A percentile compares a stretch with the other conserved stretches of the same genome.
These are phyloP conservation scores for Trichoderma asperellum DNA, from an alignment of 2,329 filamentous ascomycete species.

Conservation along the genomic window DNA sequence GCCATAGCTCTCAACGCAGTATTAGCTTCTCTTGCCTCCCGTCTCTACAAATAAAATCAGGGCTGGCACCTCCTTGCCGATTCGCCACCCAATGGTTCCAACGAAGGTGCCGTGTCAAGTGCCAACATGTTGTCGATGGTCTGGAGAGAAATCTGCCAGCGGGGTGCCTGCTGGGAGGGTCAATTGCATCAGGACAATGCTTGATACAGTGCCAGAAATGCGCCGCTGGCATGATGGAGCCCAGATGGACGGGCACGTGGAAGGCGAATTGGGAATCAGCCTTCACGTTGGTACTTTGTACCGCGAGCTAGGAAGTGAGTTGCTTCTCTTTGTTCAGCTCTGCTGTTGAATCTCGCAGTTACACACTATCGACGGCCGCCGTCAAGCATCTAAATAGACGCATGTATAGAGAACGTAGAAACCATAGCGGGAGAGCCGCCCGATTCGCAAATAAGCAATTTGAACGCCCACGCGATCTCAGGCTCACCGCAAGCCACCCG, in stretches of 20 bases:
- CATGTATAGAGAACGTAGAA: background rate
- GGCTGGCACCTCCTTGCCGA: conserved; percentile 38
- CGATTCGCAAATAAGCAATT: background rate
- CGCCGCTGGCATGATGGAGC: background rate
- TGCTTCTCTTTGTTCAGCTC: background rate
- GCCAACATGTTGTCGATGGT: background rate
- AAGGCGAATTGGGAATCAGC: background rate
- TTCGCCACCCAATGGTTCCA: conserved; percentile 15
- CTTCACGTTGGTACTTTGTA: background rate
- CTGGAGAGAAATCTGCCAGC: background rate
- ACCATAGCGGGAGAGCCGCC: background rate
- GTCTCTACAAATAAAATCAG: conserved; percentile 34
- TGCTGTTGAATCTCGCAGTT: background rate
- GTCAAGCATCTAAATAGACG: background rate
- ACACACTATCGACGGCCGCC: background rate
- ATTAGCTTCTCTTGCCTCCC: background rate
- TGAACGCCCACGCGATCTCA: conserved; percentile 46
- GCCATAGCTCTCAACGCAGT: background rate
- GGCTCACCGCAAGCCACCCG: conserved; percentile 45
- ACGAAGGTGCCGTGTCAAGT: background rate
- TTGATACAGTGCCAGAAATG: background rate
- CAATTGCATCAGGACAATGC: background rate
- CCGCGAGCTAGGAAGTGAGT: background rate
- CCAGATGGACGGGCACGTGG: background rate
- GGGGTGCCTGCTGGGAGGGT: background rate